Evolutionary conservation across 1,139 yeast species (phyloP).

Genomic region (Kazachstania sp.): DNA sequence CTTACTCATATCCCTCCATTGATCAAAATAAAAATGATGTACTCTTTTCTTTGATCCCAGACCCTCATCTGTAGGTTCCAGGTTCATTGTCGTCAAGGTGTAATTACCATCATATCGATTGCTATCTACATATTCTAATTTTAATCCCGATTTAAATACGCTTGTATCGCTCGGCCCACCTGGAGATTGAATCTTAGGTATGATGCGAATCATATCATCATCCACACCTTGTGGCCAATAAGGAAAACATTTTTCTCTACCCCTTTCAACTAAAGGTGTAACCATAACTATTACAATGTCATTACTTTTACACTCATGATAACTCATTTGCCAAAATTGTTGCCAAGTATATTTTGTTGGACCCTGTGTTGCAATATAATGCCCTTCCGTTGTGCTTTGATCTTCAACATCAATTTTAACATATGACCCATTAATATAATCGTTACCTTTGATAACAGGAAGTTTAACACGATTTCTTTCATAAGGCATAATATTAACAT

Average conservation of each 20-base stretch:
- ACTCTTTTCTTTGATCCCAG: conserved; percentile 26
- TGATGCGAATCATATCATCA: conserved; percentile 5
- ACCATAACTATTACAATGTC: conserved; percentile 71
- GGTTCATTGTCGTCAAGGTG: conserved; percentile 19
- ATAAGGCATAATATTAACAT: conserved; percentile 51
- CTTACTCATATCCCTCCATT: conserved; percentile 41
- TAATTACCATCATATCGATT: conserved; percentile 19
- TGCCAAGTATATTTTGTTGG: conserved; percentile 54
- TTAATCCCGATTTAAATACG: conserved; percentile 17
- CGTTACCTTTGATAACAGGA: conserved; percentile 28
- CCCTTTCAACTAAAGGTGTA: conserved; percentile 63
- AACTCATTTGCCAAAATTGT: conserved; percentile 86
- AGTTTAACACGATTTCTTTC: conserved; percentile 47
- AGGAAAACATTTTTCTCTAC: conserved; percentile 54
- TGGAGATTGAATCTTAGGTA: conserved; percentile 18
- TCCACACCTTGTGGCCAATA: conserved; percentile 52
- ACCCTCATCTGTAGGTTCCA: conserved; percentile 14
- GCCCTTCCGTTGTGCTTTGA: conserved; percentile 19
- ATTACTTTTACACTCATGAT: conserved; percentile 37
- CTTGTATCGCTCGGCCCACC: conserved; percentile 17
- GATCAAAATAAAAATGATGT: conserved; percentile 37
- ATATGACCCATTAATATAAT: conserved; percentile 42
- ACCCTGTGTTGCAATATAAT: conserved; percentile 60
- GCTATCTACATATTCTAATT: conserved; percentile 13
- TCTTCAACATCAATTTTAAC: conserved; percentile 26